Base-by-base conservation (phyloP, 1,284 basidiomycete species). In the Heimioporus retisporus region DNA sequence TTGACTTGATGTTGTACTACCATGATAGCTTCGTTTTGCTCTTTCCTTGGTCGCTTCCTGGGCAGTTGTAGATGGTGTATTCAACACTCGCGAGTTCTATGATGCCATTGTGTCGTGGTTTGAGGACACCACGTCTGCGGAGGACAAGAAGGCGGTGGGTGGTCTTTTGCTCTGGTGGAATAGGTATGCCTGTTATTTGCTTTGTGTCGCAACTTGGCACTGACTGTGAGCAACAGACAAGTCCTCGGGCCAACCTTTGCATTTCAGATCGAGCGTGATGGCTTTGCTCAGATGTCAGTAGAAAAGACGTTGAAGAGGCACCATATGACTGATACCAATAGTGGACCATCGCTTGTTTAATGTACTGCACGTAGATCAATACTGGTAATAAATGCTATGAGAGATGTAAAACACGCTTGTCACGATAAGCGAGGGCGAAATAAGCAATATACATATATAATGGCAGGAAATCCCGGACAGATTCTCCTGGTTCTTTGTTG, bases 131-230 rank as follows among this genome's bases (percentile, higher is more conserved):
- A 19, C 16, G 18, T 18, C 28, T 13, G 31, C 54, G 10, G 60
- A 65, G 14, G 61, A 66, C 19, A 42, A 48, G 19, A 56, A 6
- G 14, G 40, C 50, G 1, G 51, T 65, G 1, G 35, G 46, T 43
- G 56, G 62, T 7, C 56, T 65, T 19, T 46, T 65, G 50, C 35
- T 62, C 10, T 65, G 60, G 60, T 63, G 50, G 50, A 63, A 58
- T 19, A 63, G 62, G 55, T 28, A 28, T 43, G 48, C 46, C 16
- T 4, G 6, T 54, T 15, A 28, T 23, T 4, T 16, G 6, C 35
- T 55, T 46, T 13, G 3, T 23, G 13, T 46, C 15, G 55, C 19
- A 10, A 46, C 35, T 13, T 46, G 42, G 19, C 6, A 11, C 53
- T 55, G 25, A 61, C 13, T 46, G 23, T 40, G 23, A 44, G 14